phyloP scores from a whole-genome alignment of 805 yeast genomes.

The Pachysolen tannophilus region DNA sequence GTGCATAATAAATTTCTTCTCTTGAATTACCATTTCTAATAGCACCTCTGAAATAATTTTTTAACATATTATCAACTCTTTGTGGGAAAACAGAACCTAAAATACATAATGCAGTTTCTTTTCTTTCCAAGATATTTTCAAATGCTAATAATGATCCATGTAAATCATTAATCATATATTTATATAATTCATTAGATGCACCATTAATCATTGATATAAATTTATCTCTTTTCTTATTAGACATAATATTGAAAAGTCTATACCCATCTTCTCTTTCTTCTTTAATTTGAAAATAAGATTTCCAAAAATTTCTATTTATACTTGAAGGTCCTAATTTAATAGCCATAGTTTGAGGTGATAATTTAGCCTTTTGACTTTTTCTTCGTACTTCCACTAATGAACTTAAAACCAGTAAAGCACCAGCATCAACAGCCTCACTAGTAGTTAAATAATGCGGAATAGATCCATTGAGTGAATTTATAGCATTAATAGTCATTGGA shows the following conservation, averaged over 20 bases:
- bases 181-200: background rate
- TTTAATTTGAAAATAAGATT: too few species aligned
- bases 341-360: too few species aligned
- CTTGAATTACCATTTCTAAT: conserved; percentile 63
- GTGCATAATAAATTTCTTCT: conserved; percentile 53
- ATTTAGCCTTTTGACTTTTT: conserved; percentile 7
- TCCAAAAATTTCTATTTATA: too few species aligned
- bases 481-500: background rate
- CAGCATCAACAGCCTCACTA: background rate
- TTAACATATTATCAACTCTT: conserved; percentile 86
- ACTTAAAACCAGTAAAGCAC: background rate
- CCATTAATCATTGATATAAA: background rate
- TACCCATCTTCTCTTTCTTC: too few species aligned
- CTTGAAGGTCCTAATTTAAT: too few species aligned
- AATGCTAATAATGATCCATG: too few species aligned
- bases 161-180: too few species aligned
- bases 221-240: too few species aligned
- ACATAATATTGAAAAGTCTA: too few species aligned
- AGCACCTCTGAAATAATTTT: conserved; percentile 88
- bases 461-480: conserved; percentile 39
- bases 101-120: conserved; percentile 70
- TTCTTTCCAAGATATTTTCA: too few species aligned
- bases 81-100: conserved; percentile 82
- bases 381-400: conserved; percentile 24
- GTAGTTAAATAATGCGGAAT: conserved; percentile 40